Evolutionary conservation across 371 early-diverging fungal genomes (phyloP).

Genomic region (Gilbertella persicaria): DNA sequence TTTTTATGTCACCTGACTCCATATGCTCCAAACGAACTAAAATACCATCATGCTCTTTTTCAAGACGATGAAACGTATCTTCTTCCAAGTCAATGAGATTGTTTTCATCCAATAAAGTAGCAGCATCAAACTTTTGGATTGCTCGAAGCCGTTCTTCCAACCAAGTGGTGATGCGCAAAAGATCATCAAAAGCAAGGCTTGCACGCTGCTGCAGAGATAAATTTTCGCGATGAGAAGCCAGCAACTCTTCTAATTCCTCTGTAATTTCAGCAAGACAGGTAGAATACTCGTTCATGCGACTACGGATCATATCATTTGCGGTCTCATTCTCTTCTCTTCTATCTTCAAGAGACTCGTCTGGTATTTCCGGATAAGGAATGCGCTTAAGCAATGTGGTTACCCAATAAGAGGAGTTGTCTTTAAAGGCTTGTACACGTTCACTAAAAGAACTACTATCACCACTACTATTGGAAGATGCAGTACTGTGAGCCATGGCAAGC

Average conservation of each 20-base stretch:
- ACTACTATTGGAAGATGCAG: conserved; percentile 1
- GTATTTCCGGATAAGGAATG: conserved; percentile 31
- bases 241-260: conserved; percentile 35
- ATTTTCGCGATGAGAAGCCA: conserved; percentile 37
- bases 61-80: conserved; percentile 28
- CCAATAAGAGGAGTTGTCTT: conserved; percentile 37
- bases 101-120: conserved; percentile 20
- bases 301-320: conserved; percentile 15
- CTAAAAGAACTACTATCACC: conserved; percentile 6
- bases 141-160: conserved; percentile 34
- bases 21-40: conserved; percentile 26
- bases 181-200: conserved; percentile 40
- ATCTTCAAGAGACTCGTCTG: conserved; percentile 13
- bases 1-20: conserved; percentile 32
- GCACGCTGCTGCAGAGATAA: conserved; percentile 44
- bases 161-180: conserved; percentile 40
- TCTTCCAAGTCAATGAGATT: conserved; percentile 23
- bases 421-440: conserved; percentile 33
- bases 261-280: conserved; percentile 30
- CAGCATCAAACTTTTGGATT: conserved; percentile 25
- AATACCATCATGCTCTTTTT: conserved; percentile 35
- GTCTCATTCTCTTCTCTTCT: conserved; percentile 17
- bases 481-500: conserved; percentile 15
- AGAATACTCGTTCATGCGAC: conserved; percentile 23
- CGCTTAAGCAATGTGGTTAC: conserved; percentile 31